Base-by-base conservation (phyloP, 768 basidiomycete genomes). In the Hericium alpestre region DNA sequence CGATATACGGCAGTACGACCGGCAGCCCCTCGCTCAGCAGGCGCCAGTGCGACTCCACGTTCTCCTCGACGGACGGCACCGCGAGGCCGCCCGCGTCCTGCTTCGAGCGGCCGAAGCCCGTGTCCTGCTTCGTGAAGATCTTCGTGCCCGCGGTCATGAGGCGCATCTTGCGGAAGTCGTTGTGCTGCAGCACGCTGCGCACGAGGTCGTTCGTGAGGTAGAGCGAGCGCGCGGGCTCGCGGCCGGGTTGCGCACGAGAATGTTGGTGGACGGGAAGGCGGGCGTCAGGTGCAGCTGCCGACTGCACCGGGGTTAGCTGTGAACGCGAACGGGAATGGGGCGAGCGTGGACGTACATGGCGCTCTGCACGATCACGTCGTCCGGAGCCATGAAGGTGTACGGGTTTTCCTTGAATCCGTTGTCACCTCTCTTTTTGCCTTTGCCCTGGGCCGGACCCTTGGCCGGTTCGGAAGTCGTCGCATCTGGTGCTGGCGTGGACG, bases 71-170 rank as follows among this genome's bases (percentile, higher is more conserved):
- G 47, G 65, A 67, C 48, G 65, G 40, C 18, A 54, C 61, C 4
- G 13, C 25, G 0, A 32, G 13, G 2, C 38, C 51, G 25, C 56
- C 56, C 22, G n/a, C 41, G 23, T 39, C 43, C 1, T n/a, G 53
- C 15, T n/a, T 48, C 10, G 38, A 13, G 18, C 47, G 53, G 16
- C 61, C 61, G 48, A 61, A 62, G 9, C 64, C 82, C 2, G 80
- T 81, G 58, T 95, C 94, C 68, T 98, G 94, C 66, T 91, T 89
- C 6, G 83, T 81, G 70, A 98, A 88, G 12, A 93, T 84, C 69
- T 96, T 95, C 41, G 93, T 93, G 18, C 96, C 96, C n/a, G 90
- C 87, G 13, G 89, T 84, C 64, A 93, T 85, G 54, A 99, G 81
- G 1, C 96, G 84, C 56, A 97, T 78, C 25, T 86, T 83, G 27